Conservation (phyloP, 2,329 filamentous ascomycete genomes). For the Monosporascus ibericus region DNA sequence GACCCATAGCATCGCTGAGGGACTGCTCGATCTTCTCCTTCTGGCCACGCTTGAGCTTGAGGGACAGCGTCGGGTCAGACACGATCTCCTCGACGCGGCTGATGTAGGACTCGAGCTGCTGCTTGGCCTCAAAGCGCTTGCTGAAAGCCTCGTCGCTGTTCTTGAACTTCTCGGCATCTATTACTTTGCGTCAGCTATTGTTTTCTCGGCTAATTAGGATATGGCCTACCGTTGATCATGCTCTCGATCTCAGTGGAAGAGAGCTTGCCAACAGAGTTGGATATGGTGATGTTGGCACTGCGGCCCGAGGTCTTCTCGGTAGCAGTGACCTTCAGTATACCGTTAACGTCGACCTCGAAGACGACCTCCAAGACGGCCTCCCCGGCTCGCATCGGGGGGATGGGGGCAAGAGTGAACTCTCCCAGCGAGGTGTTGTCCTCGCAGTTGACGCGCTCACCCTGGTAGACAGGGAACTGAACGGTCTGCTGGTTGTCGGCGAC, state of each 20-base stretch:
- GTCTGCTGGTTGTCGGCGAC: slow-evolving; percentile 72
- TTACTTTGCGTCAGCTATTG: slow-evolving; percentile 15
- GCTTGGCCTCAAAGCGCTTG: slow-evolving; percentile 98
- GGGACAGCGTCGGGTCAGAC: slow-evolving; percentile 88
- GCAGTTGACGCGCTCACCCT: slow-evolving; percentile 97
- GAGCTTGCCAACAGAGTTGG: slow-evolving; percentile 98
- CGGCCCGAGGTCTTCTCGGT: slow-evolving; percentile 98
- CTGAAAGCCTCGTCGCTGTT: slow-evolving; percentile 94
- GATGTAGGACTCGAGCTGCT: slow-evolving; percentile 99
- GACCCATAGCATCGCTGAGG: slow-evolving; percentile 93
- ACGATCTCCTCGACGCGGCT: slow-evolving; percentile 97
- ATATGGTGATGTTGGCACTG: slow-evolving; percentile 98
- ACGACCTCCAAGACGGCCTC: slow-evolving; percentile 96
- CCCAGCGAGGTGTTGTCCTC: slow-evolving; percentile 97
- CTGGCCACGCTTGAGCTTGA: slow-evolving; percentile 98
- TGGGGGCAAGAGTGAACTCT: slow-evolving; percentile 91
- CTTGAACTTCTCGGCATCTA: slow-evolving; percentile 98
- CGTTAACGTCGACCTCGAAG: slow-evolving; percentile 99
- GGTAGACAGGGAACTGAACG: slow-evolving; percentile 87
- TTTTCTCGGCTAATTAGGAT: background rate
- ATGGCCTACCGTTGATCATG: slow-evolving; percentile 75
- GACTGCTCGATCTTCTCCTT: slow-evolving; percentile 99
- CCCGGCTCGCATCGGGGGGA: slow-evolving; percentile 83
- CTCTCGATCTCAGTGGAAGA: slow-evolving; percentile 91
- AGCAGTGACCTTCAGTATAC: slow-evolving; percentile 98